Conservation (phyloP, 805 yeast genomes). For the Komagataella ulmi region DNA sequence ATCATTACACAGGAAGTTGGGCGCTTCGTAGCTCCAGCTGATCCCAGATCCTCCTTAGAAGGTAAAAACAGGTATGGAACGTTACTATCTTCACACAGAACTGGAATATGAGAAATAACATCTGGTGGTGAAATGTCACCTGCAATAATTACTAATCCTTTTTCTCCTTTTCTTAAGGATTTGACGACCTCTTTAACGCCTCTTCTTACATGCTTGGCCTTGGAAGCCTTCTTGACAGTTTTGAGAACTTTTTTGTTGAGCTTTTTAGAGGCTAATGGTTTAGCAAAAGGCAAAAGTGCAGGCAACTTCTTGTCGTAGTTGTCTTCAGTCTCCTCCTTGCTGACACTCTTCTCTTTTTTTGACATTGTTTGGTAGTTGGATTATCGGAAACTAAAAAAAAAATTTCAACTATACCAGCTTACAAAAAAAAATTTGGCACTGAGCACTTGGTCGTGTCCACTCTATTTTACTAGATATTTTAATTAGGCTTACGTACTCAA, state of each 20-base stretch:
- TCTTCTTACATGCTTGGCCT: conserved; percentile 95
- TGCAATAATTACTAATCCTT: conserved; percentile 91
- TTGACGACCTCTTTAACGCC: conserved; percentile 99
- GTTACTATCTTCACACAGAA: conserved; percentile 84
- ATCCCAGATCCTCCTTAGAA: conserved; percentile 94
- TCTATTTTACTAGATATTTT: background rate
- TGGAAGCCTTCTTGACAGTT: conserved; percentile 94
- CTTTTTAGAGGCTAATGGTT: conserved; percentile 92
- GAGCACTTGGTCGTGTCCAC: background rate
- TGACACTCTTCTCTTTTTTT: conserved; percentile 25
- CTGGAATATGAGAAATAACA: conserved; percentile 94
- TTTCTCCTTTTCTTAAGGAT: conserved; percentile 95
- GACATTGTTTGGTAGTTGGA: conserved; percentile 17
- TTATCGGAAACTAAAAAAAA: conserved; percentile 1
- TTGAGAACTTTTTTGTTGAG: conserved; percentile 89
- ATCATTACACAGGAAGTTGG: conserved; percentile 97
- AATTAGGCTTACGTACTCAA: background rate
- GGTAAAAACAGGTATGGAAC: conserved; percentile 93
- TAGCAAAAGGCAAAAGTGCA: conserved; percentile 84
- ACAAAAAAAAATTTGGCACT: background rate
- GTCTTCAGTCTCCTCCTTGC: conserved; percentile 38
- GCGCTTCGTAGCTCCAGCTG: conserved; percentile 98
- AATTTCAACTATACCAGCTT: background rate
- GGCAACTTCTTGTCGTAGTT: conserved; percentile 89
- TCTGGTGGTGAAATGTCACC: conserved; percentile 98